Base-by-base conservation (phyloP, 1,284 basidiomycete species). In the Papiliotrema fonsecae region DNA sequence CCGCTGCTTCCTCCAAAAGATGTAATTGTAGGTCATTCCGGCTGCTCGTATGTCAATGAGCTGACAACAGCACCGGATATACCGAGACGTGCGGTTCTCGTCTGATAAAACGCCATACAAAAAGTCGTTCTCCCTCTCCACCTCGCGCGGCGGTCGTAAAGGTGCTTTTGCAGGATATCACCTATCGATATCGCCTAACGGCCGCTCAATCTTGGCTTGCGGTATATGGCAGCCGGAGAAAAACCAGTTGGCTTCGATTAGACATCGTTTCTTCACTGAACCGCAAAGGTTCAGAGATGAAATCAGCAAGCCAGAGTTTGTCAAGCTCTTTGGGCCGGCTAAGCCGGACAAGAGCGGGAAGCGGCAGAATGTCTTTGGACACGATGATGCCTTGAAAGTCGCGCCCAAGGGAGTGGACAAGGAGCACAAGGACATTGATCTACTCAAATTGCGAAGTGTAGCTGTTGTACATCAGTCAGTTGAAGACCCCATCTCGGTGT, bases 371-470 rank as follows among this genome's bases (percentile, higher is more conserved):
- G 81, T 93, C 3, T 92, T 89, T 69, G 89, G 89, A 0, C 69
- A 72, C 50, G 85, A 88, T 3, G 88, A 88, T 60, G 83, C 87
- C 64, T 75, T 92, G 42, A 93, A 92, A 72, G 81, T 82, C 2
- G 87, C 89, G 10, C 89, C 89, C 1, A 92, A 92, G 65, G 90
- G 90, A 0, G 73, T 91, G n/a, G 81, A 82, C 48, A 93, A 89
- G 70, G 78, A 77, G 19, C 89, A 94, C 65, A 76, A 77, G 70
- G 87, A 92, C 65, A 93, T 93, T 54, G 88, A 89, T 65, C 72
- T 93, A 48, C 72, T 94, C 55, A 89, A 88, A 68, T 84, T 88
- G 56, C 82, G 89, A 31, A 84, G 84, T 24, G 82, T 91, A 36
- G 82, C 79, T 4, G 89, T 92, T 0, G 68, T 80, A 0, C 79